phyloP scores from a whole-genome alignment of 768 basidiomycete species.

The Tricholoma bakamatsutake region DNA sequence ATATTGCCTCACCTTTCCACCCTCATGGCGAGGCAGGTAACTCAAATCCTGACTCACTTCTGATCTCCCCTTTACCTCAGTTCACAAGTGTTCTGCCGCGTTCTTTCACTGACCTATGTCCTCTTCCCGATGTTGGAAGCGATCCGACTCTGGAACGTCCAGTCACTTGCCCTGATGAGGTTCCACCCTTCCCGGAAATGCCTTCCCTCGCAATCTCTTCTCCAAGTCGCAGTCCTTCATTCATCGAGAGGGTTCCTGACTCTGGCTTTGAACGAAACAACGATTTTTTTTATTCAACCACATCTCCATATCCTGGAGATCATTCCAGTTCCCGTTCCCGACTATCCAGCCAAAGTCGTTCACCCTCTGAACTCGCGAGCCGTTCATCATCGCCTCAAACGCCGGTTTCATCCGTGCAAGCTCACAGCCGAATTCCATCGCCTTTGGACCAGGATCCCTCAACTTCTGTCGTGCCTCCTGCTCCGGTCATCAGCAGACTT shows the following conservation, averaged over 20 bases:
- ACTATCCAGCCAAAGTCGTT: background rate
- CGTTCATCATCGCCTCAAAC: slow-evolving; percentile 3
- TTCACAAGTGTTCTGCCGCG: slow-evolving; percentile 30
- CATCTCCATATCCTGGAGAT: background rate
- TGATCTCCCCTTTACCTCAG: slow-evolving; percentile 41
- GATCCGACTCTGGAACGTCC: slow-evolving; percentile 18
- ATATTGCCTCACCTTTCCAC: slow-evolving; percentile 26
- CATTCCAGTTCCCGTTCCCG: slow-evolving; percentile 11
- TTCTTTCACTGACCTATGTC: slow-evolving; percentile 21
- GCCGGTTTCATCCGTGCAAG: background rate
- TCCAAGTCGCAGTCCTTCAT: slow-evolving; percentile 6
- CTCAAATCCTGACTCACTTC: slow-evolving; percentile 27
- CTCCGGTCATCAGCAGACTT: slow-evolving; percentile 27
- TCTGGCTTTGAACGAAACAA: slow-evolving; percentile 2
- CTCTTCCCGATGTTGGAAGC: slow-evolving; percentile 30
- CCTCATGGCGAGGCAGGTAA: slow-evolving; percentile 26
- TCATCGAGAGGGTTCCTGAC: background rate
- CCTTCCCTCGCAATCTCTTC: slow-evolving; percentile 1
- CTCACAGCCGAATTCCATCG: background rate
- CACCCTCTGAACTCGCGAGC: background rate
- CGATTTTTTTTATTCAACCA: slow-evolving; percentile 12
- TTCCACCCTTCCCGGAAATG: slow-evolving; percentile 3
- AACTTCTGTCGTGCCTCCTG: background rate
- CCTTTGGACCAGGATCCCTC: background rate
- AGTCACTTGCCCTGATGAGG: slow-evolving; percentile 11